Conservation (phyloP, 495 filamentous ascomycete species). For the Hyaloscypha hepaticicola region DNA sequence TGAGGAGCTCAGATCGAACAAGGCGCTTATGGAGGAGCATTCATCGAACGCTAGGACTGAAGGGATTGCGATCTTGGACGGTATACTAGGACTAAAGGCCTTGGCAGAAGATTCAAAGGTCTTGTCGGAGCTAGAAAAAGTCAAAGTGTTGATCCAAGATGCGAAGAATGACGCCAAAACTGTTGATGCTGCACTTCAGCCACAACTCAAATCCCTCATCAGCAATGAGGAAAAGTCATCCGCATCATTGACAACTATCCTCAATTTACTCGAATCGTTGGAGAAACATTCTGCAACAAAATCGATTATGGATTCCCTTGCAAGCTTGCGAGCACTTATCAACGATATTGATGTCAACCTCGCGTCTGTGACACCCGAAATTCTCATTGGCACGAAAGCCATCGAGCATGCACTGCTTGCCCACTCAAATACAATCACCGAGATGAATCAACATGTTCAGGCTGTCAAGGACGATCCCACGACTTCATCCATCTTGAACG, state of each 20-base stretch:
- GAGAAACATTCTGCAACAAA: background rate
- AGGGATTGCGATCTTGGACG: background rate
- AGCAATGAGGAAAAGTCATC: background rate
- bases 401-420: background rate
- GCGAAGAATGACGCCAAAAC: background rate
- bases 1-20: background rate
- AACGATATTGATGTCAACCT: background rate
- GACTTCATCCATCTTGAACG: background rate
- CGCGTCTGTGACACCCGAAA: background rate
- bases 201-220: background rate
- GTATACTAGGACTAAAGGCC: background rate
- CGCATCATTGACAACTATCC: background rate
- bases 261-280: background rate
- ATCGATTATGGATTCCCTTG: background rate
- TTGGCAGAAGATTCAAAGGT: background rate
- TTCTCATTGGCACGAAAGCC: background rate
- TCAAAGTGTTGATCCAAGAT: background rate
- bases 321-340: background rate
- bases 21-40: background rate
- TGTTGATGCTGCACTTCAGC: background rate
- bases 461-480: background rate
- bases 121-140: background rate
- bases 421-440: background rate
- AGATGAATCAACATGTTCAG: background rate
- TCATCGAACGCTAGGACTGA: background rate